Evolutionary conservation across 768 basidiomycete genomes (phyloP), one percentile per base, ranked within the genome.

Genomic region (Pisolithus microcarpus): DNA sequence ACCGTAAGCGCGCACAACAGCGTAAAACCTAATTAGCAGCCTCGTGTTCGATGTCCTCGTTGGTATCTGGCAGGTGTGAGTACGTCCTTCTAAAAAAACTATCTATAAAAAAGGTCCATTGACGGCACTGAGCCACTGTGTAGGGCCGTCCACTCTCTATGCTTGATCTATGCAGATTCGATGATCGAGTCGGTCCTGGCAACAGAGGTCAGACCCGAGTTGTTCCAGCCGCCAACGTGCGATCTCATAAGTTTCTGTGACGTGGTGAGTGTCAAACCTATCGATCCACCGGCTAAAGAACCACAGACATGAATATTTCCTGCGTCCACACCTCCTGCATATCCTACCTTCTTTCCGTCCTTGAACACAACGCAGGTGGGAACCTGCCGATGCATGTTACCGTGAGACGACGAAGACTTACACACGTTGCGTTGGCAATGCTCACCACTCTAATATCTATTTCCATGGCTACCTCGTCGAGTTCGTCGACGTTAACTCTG

Each of bases 401-500:
- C 4, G 34, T 34, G 34, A 34, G 34, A 11, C 5, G 34, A 34
- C 11, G 13, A 34, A 3, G 34, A 34, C 13, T 34, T 4, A 34
- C 34, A 34, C 13, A 11, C 34, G 11, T 34, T 34, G 11, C 5
- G 13, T 24, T 5, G 8, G 19, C 43, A n/a, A 44, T 9, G 52
- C 83, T 36, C 62, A 85, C 85, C 48, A 81, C 82, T 52, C 78
- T 73, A 51, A 87, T 70, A 38, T 77, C 78, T 46, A 76, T 79
- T 65, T 85, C 82, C 52, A 78, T 65, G 1, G 77, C 61, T 46
- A 86, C 77, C 0, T 75, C 72, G 4, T 60, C 52, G 48, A 77
- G 76, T 36, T 70, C 71, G 57, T 91, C 88, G 28, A 87, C 77
- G 55, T 91, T 80, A 50, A 89, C 81, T 62, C 85, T 86, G 74